These are phyloP conservation scores for Dunaliella primolecta DNA, from an alignment of 139 green algal genomes.

Conservation along the genomic window DNA sequence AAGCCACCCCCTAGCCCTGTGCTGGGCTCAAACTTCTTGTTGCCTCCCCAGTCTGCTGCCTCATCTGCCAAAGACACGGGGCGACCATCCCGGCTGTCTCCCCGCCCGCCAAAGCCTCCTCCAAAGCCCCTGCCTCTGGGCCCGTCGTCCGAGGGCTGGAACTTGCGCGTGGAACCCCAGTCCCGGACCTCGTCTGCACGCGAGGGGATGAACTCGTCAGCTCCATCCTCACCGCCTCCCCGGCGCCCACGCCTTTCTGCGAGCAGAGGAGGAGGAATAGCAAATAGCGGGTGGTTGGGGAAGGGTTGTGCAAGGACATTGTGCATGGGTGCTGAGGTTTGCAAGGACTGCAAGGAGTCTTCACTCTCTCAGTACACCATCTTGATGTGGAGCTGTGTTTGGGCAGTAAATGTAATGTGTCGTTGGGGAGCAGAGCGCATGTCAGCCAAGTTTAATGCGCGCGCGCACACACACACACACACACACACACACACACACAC, in stretches of 20 bases:
- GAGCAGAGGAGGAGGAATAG: constrained; percentile 12
- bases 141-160: constrained; percentile 38
- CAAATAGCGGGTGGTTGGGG: too few species aligned
- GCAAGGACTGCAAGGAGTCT: too few species aligned
- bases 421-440: too few species aligned
- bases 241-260: constrained; percentile 19
- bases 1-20: constrained; percentile 15
- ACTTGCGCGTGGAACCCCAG: constrained; percentile 68
- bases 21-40: constrained; percentile 56
- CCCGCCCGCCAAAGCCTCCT: constrained; percentile 10
- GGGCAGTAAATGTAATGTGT: too few species aligned
- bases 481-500: too few species aligned
- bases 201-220: constrained; percentile 53
- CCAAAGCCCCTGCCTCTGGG: constrained; percentile 27
- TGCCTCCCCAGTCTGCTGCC: constrained; percentile 68
- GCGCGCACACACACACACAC: too few species aligned
- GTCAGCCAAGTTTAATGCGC: too few species aligned
- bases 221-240: constrained; percentile 24
- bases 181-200: constrained; percentile 71
- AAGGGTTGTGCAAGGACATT: constrained; percentile 18
- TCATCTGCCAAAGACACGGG: constrained; percentile 64
- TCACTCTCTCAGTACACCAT: too few species aligned
- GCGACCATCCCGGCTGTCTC: not conserved
- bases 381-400: too few species aligned
- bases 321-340: too few species aligned